Base-by-base conservation (phyloP, 2,329 filamentous ascomycete genomes). In the Pseudogymnoascus sp. region DNA sequence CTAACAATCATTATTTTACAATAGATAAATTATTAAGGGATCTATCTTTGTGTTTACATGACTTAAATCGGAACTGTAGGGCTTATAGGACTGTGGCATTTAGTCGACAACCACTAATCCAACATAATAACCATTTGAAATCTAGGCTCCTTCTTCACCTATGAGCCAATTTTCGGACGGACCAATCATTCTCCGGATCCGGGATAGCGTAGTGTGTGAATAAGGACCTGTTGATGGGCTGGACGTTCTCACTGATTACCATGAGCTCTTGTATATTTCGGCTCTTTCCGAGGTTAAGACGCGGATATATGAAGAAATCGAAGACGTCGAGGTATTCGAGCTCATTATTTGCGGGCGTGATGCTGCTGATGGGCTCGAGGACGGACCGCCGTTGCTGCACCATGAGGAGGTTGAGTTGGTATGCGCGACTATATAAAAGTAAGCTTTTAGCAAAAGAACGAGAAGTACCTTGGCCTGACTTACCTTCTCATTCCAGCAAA, bases 271-370 rank as follows among this genome's bases (percentile, higher is more conserved):
- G 30, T 33, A 33, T 33, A 33, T 33, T 33, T 10, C 10, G 30
- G 30, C 30, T 33, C 13, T 45, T 23, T 23, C 18, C 39, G 10
- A 33, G 30, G 30, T 33, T 33, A 45, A 45, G 1, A 23, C 90
- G 78, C 1, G 92, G 92, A 60, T 95, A 84, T 70, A 96, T 96
- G 78, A 96, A 96, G 70, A 95, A 96, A 66, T 94, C 90, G 70
- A 96, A 96, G 0, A 96, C 89, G 67, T 96, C 91, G 2, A 96
- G 77, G 70, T 95, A 95, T 70, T 95, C 92, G 2, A 96, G 77
- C 68, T 95, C 90, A 65, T 94, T 90, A 1, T 88, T 82, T 7
- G 84, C 88, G 0, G 89, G 88, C 28, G 85, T 88, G 63, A 83
- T 81, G 1, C 82, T 80, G 3, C 79, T 74, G 59, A 76, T 79